Conservation (phyloP, 108 stramenopile species). For the Aurantiochytrium sp. region DNA sequence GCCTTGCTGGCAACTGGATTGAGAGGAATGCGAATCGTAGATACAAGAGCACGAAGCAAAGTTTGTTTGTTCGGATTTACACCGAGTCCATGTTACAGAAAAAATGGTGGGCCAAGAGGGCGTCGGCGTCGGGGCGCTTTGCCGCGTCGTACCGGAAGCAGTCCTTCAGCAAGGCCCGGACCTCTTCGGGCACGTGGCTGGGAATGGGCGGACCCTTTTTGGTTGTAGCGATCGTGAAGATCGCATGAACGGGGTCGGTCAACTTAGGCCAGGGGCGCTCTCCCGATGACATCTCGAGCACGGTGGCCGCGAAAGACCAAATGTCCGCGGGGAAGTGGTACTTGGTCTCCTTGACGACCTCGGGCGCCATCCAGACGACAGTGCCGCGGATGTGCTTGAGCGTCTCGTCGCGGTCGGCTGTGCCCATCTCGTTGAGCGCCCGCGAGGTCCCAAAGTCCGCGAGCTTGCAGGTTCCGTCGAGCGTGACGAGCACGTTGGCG, state of each 20-base stretch:
- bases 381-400: constrained; percentile 46
- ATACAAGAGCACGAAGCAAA: too few relatives aligned
- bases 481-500: constrained; percentile 61
- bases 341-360: constrained; percentile 48
- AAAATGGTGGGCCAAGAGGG: not conserved
- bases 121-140: not conserved
- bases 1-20: too few relatives aligned
- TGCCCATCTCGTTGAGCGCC: not conserved
- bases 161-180: not conserved
- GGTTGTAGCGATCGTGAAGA: constrained; percentile 23
- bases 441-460: constrained; percentile 36
- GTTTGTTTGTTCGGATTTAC: too few relatives aligned
- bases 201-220: not conserved
- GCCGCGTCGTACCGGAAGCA: not conserved
- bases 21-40: too few relatives aligned
- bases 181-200: not conserved
- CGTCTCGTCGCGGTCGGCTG: constrained; percentile 42
- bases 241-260: not conserved
- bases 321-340: constrained; percentile 35
- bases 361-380: constrained; percentile 66
- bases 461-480: constrained; percentile 32
- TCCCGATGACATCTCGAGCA: constrained; percentile 43
- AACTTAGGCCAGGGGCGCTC: constrained; percentile 22
- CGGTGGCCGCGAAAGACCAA: constrained; percentile 42
- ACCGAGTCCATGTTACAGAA: too few relatives aligned